Conservation (phyloP, 805 yeast species). For the Kodamaea jinghongensis region DNA sequence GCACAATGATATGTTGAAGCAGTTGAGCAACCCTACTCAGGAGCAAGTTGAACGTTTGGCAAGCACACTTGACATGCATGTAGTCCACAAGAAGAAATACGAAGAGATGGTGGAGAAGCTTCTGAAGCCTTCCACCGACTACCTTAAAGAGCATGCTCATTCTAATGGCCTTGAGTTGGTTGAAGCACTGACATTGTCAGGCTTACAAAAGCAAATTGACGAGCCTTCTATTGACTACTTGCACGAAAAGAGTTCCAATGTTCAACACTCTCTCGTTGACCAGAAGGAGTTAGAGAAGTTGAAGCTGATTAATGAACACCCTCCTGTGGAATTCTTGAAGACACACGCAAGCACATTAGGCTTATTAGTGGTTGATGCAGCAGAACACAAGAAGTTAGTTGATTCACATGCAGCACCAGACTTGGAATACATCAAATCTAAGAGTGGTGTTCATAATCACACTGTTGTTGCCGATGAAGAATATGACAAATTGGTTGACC, state of each 20-base stretch:
- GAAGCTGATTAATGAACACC: neutral
- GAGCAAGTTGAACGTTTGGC: slow-evolving; percentile 10
- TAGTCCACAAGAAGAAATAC: slow-evolving; percentile 10
- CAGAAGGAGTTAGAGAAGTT: slow-evolving; percentile 7
- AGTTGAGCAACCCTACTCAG: slow-evolving; percentile 10
- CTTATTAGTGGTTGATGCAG: slow-evolving; percentile 1
- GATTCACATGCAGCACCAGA: neutral
- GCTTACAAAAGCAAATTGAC: slow-evolving; percentile 9
- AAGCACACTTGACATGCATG: neutral
- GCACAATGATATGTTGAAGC: slow-evolving; percentile 16
- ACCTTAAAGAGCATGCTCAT: slow-evolving; percentile 5
- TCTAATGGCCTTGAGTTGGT: slow-evolving; percentile 1
- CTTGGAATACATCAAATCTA: slow-evolving; percentile 11
- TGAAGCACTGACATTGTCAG: slow-evolving; percentile 4
- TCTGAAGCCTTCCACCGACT: slow-evolving; percentile 6
- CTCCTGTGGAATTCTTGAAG: slow-evolving; percentile 5
- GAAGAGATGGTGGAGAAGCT: slow-evolving; percentile 9
- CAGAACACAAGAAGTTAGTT: slow-evolving; percentile 3
- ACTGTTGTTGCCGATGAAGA: slow-evolving; percentile 12
- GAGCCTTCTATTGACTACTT: slow-evolving; percentile 15
- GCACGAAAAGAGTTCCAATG: slow-evolving; percentile 3
- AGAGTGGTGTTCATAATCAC: slow-evolving; percentile 13
- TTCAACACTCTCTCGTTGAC: slow-evolving; percentile 1
- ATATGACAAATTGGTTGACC: slow-evolving; percentile 11
- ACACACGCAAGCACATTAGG: slow-evolving; percentile 4